Base-by-base conservation (phyloP, 495 filamentous ascomycete species). In the Paragyromitra xinjiangensis region DNA sequence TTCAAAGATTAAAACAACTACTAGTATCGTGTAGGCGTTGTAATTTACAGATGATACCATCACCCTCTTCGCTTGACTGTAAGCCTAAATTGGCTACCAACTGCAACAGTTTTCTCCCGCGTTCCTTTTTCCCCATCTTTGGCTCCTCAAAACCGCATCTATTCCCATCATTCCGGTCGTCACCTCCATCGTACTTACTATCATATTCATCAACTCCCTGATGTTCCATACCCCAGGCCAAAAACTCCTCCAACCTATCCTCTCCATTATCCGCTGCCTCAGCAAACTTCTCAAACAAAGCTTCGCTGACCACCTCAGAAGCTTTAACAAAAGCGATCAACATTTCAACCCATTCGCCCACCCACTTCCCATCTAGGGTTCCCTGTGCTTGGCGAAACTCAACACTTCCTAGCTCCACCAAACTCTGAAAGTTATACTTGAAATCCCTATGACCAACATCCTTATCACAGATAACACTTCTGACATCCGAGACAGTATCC, bases 351-450 rank as follows among this genome's bases (percentile, higher is more conserved):
- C 73, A 75, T 4, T 6, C 34, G 6, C 34, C 37, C 9, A 71
- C 50, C 73, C 73, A 75, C 48, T 64, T 14, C 11, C 3, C 39
- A 64, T 75, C 56, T 0, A 75, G 29, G 16, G 66, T 71, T 22
- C 58, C 73, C 37, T 75, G 73, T 4, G 73, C 73, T 58, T 75
- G 73, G 0, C 73, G 55, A 56, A 75, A 75, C 45, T 75, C 73
- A 45, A 75, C 26, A 9, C 45, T 62, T 1, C 73, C 73, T 0
- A 44, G 11, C 48, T 62, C 73, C 2, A 75, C 73, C 44, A 75
- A 24, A 24, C 66, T 71, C 45, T 75, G 59, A 19, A 75, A 75
- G 24, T 71, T 71, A 44, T 75, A 71, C 58, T 71, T 71, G 45
- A 71, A 75, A 55, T 71, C 73, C 45, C 67, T 61, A 2, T 56